Evolutionary conservation across 2,329 filamentous ascomycete species (phyloP), one percentile per base, ranked within the genome.

Genomic region (Colletotrichum spinosum): DNA sequence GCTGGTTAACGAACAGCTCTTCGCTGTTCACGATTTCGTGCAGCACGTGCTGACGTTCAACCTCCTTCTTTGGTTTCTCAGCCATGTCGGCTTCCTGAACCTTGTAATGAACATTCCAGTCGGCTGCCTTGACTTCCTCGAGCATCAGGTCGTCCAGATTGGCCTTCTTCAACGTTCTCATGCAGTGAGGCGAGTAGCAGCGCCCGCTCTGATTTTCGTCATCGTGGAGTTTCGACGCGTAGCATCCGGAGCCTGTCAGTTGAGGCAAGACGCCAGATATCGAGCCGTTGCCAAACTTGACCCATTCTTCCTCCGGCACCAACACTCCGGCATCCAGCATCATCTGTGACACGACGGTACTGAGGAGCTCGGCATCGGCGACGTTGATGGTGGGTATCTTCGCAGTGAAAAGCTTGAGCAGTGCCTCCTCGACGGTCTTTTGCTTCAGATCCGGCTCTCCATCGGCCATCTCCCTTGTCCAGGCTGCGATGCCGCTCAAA

Each of bases 321-420:
- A 99, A 81, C 10, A 93, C 92, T 44, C 90, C 90, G 8, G 90
- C 88, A 33, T 87, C 85, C 69, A 95, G 87, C 92, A 99, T 96
- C 51, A 90, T 87, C 59, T 88, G 83, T 2, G 97, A 89, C 0
- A 97, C 92, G 45, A 88, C 88, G 64, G 88, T 86, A 67, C 92
- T 93, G 55, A 99, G 83, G 1, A 90, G 91, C 76, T 99, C 96
- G 0, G 96, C 96, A 81, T 99, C 97, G 6, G 95, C 94, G 46
- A 96, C 95, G 72, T 99, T 98, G 93, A 99, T 97, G 0, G 94
- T 99, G 0, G 96, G 94, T 1, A 99, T 94, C 77, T 97, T 98
- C 78, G 92, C 88, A 2, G 93, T 97, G 76, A 99, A 98, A 7
- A 99, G 83, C 37, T 90, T 92, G 46, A 97, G 90, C 46, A 99